Percentiles rank a stretch among this genome's conserved stretches.
These are phyloP conservation scores for Vanrija humicola DNA, from an alignment of 1,284 basidiomycete genomes.

Conservation along the genomic window DNA sequence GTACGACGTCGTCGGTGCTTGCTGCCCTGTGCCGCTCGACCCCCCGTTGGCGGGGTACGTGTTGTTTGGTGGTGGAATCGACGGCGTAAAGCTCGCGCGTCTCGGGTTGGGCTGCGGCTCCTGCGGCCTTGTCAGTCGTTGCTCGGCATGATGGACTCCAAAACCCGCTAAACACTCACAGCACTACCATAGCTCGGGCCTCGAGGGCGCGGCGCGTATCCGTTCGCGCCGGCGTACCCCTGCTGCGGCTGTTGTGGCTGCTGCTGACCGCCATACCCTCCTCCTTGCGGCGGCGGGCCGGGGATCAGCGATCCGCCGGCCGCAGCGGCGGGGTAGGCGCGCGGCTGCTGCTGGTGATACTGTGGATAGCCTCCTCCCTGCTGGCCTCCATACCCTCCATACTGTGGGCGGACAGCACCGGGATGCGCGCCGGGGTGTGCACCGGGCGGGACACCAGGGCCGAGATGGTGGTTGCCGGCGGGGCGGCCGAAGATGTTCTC, in stretches of 20 bases:
- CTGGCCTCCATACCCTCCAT: not conserved
- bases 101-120: not conserved
- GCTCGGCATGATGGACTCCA: not conserved
- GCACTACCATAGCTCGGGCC: not conserved
- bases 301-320: not conserved
- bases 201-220: not conserved
- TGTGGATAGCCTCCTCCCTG: not conserved
- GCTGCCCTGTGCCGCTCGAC: not conserved
- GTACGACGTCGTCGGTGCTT: not conserved
- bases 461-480: constrained; percentile 44
- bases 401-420: not conserved
- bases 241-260: not conserved
- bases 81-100: constrained; percentile 2
- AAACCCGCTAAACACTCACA: not conserved
- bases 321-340: not conserved
- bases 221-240: not conserved
- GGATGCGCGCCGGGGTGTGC: not conserved
- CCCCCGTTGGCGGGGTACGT: not conserved
- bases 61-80: not conserved
- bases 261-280: too few species aligned
- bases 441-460: constrained; percentile 6
- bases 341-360: not conserved
- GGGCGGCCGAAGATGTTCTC: constrained; percentile 49
- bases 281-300: not conserved
- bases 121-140: not conserved